Conservation (phyloP, 345 rosid species). For the Eucalyptus cloeziana region DNA sequence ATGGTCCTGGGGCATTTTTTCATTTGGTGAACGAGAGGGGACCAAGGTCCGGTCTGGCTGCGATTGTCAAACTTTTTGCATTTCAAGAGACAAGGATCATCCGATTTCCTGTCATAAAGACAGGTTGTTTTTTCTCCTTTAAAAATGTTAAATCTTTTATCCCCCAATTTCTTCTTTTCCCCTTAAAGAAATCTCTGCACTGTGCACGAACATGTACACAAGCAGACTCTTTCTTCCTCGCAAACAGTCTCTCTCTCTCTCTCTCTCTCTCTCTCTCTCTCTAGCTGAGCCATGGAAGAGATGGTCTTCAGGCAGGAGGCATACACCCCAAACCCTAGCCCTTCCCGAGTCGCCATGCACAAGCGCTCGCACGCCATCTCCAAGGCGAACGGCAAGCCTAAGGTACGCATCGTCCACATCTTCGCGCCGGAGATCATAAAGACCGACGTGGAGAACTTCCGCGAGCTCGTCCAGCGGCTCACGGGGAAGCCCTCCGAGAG, state of each 20-base stretch:
- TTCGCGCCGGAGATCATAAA: conserved; percentile 94
- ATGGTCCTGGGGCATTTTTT: not conserved
- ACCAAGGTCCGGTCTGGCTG: not conserved
- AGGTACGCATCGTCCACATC: conserved; percentile 76
- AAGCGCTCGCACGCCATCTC: conserved; percentile 35
- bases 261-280: not conserved
- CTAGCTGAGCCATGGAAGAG: not conserved
- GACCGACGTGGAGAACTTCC: conserved; percentile 78
- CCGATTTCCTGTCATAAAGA: not conserved
- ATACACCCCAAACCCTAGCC: conserved; percentile 29
- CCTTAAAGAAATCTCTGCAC: not conserved
- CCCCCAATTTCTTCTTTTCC: not conserved
- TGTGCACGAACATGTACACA: conserved; percentile 6
- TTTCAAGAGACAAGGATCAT: not conserved
- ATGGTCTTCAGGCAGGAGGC: not conserved
- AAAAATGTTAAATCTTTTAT: not conserved
- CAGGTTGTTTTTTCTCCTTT: not conserved
- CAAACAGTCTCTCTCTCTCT: not conserved
- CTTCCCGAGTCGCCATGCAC: conserved; percentile 24
- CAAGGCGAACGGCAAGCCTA: conserved; percentile 48
- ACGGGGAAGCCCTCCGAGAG: conserved; percentile 62
- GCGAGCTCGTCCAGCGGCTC: conserved; percentile 84
- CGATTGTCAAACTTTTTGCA: not conserved
- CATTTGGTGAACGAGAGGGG: not conserved
- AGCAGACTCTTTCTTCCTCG: conserved; percentile 2